Evolutionary conservation across 106 monocot genomes (phyloP).

Genomic region (Acorus calamus): DNA sequence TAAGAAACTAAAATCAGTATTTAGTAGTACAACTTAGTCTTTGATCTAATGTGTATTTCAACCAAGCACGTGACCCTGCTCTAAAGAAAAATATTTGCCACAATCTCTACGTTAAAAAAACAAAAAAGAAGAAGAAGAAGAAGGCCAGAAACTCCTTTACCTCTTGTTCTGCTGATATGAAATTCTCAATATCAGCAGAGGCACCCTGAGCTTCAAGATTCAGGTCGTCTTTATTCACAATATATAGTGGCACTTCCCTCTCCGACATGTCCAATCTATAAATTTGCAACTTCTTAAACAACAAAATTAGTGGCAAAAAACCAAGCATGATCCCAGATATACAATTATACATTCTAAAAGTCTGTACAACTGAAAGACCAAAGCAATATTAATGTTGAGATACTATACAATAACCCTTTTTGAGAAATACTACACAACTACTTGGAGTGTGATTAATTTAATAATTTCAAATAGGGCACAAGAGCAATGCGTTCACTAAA

Average conservation of each 20-base stretch:
- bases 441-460: too few species aligned
- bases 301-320: background rate
- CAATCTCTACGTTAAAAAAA: slow-evolving; percentile 6
- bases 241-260: slow-evolving; percentile 17
- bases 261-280: slow-evolving; percentile 7
- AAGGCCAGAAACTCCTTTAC: slow-evolving; percentile 15
- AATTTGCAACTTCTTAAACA: background rate
- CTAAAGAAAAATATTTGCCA: background rate
- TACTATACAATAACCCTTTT: too few species aligned
- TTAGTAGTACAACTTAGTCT: background rate
- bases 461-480: too few species aligned
- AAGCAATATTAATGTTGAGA: too few species aligned
- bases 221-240: slow-evolving; percentile 9
- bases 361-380: too few species aligned
- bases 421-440: too few species aligned
- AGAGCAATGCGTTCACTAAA: too few species aligned
- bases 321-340: background rate
- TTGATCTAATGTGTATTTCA: background rate
- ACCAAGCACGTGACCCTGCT: background rate
- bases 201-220: slow-evolving; percentile 10
- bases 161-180: slow-evolving; percentile 41
- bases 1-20: slow-evolving; percentile 15
- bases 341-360: background rate
- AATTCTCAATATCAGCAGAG: slow-evolving; percentile 12
- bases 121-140: background rate